Percentiles rank a stretch among this genome's conserved stretches.
These are phyloP conservation scores for Pontederia paniculata DNA, from an alignment of 176 grass and related monocot genomes.

Conservation along the genomic window DNA sequence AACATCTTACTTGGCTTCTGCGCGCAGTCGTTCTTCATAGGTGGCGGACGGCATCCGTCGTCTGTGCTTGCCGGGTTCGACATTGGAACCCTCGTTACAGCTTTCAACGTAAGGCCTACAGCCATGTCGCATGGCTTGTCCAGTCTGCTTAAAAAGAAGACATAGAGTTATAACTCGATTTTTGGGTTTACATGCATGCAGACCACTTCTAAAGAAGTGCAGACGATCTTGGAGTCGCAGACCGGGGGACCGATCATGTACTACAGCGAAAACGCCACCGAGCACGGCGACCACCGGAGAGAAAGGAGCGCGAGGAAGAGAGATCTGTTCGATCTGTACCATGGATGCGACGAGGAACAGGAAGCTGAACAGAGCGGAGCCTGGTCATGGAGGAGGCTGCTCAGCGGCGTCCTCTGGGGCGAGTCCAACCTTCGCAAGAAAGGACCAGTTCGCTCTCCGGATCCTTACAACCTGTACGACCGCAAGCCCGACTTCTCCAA, in stretches of 20 bases:
- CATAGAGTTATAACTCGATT: not conserved
- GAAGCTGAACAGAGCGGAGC: not conserved
- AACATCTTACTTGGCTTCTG: not conserved
- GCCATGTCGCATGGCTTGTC: not conserved
- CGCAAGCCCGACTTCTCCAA: conserved; percentile 48
- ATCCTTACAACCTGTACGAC: conserved; percentile 73
- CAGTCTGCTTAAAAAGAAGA: not conserved
- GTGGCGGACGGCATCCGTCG: conserved; percentile 25
- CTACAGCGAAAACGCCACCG: conserved; percentile 16
- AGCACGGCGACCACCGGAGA: not conserved
- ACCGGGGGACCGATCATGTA: conserved; percentile 42
- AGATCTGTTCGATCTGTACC: not conserved
- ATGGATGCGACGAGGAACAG: not conserved
- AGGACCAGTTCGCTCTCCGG: conserved; percentile 18
- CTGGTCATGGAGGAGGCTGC: conserved; percentile 45
- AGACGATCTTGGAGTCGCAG: conserved; percentile 13
- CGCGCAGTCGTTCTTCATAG: conserved; percentile 64
- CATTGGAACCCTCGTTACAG: conserved; percentile 34
- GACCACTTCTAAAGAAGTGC: conserved; percentile 40
- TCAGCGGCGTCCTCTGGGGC: conserved; percentile 29
- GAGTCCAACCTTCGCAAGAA: conserved; percentile 8
- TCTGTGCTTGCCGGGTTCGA: conserved; percentile 58
- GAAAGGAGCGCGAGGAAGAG: conserved; percentile 14
- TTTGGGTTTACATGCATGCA: conserved; percentile 11
- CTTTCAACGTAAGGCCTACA: conserved; percentile 51